Conservation (phyloP, 1,139 yeast species). For the Yamadazyma siamensis region DNA sequence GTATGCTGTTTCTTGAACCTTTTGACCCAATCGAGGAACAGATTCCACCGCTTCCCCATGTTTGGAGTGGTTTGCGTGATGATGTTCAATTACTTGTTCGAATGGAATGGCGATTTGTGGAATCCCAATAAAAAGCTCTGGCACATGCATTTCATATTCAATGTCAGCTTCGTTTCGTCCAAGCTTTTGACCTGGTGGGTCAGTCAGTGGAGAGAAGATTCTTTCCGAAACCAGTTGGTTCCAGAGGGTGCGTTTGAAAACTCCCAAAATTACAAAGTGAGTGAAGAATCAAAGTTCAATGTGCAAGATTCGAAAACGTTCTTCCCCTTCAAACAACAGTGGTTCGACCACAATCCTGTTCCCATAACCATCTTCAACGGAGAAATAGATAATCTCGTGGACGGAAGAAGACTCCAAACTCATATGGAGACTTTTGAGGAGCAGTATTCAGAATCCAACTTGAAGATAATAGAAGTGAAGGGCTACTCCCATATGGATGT, state of each 20-base stretch:
- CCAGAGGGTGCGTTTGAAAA: constrained; percentile 29
- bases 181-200: constrained; percentile 91
- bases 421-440: constrained; percentile 54
- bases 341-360: constrained; percentile 53
- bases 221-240: constrained; percentile 39
- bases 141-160: constrained; percentile 73
- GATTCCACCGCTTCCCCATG: constrained; percentile 42
- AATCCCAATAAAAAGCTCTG: constrained; percentile 52
- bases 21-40: constrained; percentile 48
- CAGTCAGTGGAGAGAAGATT: constrained; percentile 42
- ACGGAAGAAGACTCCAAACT: constrained; percentile 52
- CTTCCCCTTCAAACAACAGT: constrained; percentile 45
- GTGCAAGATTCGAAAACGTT: constrained; percentile 50
- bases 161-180: constrained; percentile 81
- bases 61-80: constrained; percentile 67
- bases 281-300: constrained; percentile 14
- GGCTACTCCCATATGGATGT: constrained; percentile 56
- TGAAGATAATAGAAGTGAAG: constrained; percentile 35
- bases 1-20: constrained; percentile 57
- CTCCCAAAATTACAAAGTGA: constrained; percentile 22
- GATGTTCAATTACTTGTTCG: constrained; percentile 80
- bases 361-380: constrained; percentile 64
- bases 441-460: constrained; percentile 37
- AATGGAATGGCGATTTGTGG: constrained; percentile 85
- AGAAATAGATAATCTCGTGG: constrained; percentile 62